Conservation (phyloP, 441 rosid genomes). For the Gossypium aridum region DNA sequence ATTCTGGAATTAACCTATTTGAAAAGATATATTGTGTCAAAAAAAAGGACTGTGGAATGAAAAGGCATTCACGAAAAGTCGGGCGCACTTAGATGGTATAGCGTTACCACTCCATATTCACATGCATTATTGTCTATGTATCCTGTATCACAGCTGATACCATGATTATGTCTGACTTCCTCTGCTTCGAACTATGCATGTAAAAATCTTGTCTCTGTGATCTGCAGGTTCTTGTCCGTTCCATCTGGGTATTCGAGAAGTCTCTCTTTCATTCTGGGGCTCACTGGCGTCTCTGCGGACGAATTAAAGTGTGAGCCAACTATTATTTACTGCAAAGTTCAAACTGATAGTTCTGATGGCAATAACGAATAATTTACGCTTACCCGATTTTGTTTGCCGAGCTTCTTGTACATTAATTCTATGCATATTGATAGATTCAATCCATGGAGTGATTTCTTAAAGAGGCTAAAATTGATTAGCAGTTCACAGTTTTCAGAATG, state of each 20-base stretch:
- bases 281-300: conserved; percentile 89
- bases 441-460: neutral
- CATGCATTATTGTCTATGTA: neutral
- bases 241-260: conserved; percentile 95
- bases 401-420: neutral
- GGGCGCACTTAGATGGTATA: neutral
- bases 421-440: neutral
- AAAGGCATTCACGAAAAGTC: neutral
- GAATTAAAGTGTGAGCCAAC: conserved; percentile 35
- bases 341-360: neutral
- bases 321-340: neutral
- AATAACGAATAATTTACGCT: neutral
- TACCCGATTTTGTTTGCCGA: conserved; percentile 21
- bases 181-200: neutral
- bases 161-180: neutral
- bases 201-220: conserved; percentile 1
- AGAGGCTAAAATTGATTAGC: neutral
- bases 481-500: neutral
- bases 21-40: neutral
- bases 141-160: neutral
- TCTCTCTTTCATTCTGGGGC: conserved; percentile 81
- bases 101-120: neutral
- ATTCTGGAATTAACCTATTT: neutral
- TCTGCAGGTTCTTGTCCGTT: conserved; percentile 73
- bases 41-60: neutral